A percentile compares a stretch with the other conserved stretches of the same genome.
Conservation (phyloP, 768 basidiomycete genomes). For the Mycena alexandri region DNA sequence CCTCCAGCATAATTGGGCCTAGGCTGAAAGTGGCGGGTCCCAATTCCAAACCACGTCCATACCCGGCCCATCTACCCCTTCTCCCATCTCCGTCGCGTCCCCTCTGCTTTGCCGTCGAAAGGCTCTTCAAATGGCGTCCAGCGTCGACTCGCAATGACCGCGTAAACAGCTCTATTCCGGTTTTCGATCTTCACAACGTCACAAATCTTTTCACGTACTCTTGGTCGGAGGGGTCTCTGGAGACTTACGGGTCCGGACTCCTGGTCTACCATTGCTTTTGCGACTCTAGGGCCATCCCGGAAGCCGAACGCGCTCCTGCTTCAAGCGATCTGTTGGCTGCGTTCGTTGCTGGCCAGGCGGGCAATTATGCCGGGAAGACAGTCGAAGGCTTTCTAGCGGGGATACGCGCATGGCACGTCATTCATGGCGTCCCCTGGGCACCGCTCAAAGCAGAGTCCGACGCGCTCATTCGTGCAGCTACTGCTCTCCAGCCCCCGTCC, state of each 20-base stretch:
- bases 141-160: not conserved
- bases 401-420: slow-evolving; percentile 15
- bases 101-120: slow-evolving; percentile 12
- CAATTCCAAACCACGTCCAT: not conserved
- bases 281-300: slow-evolving; percentile 19
- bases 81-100: slow-evolving; percentile 1
- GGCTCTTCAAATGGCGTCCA: slow-evolving; percentile 19
- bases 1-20: not conserved
- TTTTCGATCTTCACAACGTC: too few species aligned
- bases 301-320: not conserved
- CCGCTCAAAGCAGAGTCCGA: not conserved
- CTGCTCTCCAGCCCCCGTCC: not conserved
- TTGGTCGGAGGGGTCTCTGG: slow-evolving; percentile 34
- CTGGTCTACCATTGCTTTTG: slow-evolving; percentile 44
- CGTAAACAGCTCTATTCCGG: too few species aligned
- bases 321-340: not conserved
- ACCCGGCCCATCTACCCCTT: not conserved
- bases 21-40: not conserved
- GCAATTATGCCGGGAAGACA: slow-evolving; percentile 6
- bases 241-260: slow-evolving; percentile 44
- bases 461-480: not conserved
- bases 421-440: slow-evolving; percentile 1
- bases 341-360: not conserved
- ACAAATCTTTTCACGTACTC: not conserved
- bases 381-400: not conserved